Conservation (phyloP, 495 filamentous ascomycete genomes). For the Tetracladium setigerum region DNA sequence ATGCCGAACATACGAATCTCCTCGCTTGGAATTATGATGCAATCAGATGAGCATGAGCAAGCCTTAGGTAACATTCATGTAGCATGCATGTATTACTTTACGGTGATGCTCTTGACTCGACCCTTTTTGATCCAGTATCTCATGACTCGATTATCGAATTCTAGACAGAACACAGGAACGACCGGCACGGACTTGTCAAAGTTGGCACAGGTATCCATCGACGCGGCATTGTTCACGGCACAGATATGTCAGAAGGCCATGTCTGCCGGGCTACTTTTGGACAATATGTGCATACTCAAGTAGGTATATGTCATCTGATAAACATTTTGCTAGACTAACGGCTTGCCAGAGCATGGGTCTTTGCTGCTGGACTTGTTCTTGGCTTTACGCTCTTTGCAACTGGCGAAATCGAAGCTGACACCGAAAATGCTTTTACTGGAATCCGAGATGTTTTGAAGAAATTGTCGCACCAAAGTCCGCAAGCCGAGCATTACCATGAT, state of each 20-base stretch:
- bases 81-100: conserved; percentile 17
- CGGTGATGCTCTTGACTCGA: conserved; percentile 16
- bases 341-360: conserved; percentile 7
- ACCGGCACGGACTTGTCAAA: not conserved
- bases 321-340: not conserved
- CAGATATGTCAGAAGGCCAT: conserved; percentile 6
- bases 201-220: not conserved
- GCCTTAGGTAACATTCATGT: conserved; percentile 13
- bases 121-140: conserved; percentile 14
- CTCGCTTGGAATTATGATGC: not conserved
- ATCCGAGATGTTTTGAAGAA: conserved; percentile 7
- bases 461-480: conserved; percentile 5
- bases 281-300: conserved; percentile 3
- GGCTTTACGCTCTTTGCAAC: conserved; percentile 14
- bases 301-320: not conserved
- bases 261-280: conserved; percentile 1
- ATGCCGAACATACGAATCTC: not conserved
- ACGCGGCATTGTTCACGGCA: conserved; percentile 4
- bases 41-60: not conserved
- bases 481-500: conserved; percentile 11
- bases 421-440: conserved; percentile 6
- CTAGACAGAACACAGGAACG: no score
- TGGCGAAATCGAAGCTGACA: conserved; percentile 1
- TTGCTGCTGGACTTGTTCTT: conserved; percentile 13
- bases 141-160: not conserved